Conservation (phyloP, 2,329 filamentous ascomycete species). For the Alternaria novae-zelandiae region DNA sequence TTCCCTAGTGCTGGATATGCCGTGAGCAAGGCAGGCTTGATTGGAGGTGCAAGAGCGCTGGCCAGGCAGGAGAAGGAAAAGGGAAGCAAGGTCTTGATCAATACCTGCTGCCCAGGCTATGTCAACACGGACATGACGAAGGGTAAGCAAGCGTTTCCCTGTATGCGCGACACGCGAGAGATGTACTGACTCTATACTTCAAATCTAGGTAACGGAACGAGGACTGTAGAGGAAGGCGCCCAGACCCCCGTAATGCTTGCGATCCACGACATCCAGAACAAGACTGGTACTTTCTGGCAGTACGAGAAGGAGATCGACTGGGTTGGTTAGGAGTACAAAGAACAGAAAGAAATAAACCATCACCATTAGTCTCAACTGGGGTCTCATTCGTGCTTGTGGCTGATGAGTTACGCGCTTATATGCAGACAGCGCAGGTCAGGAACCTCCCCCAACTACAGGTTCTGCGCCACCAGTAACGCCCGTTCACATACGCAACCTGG, state of each 20-base stretch:
- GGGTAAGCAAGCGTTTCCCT: slow-evolving; percentile 4
- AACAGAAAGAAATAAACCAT: too few species aligned
- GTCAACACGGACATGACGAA: slow-evolving; percentile 58
- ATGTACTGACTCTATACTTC: background rate
- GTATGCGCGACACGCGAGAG: background rate
- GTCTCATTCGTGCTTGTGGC: background rate
- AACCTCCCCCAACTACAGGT: fast-evolving
- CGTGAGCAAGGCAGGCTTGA: slow-evolving; percentile 55
- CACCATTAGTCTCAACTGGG: fast-evolving
- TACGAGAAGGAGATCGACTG: slow-evolving; percentile 47
- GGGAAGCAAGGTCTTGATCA: slow-evolving; percentile 46
- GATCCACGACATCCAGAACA: slow-evolving; percentile 47
- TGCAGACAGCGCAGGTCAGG: background rate
- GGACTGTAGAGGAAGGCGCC: slow-evolving; percentile 54
- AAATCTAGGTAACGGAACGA: slow-evolving; percentile 33
- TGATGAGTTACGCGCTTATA: background rate
- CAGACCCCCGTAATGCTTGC: slow-evolving; percentile 54
- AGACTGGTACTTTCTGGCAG: slow-evolving; percentile 51
- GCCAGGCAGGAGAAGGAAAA: slow-evolving; percentile 44
- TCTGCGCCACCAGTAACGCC: background rate
- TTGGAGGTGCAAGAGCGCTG: slow-evolving; percentile 51
- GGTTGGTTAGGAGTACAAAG: slow-evolving; percentile 47
- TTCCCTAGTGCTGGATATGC: slow-evolving; percentile 60
- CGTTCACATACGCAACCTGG: background rate
- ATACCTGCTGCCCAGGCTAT: slow-evolving; percentile 54